phyloP scores from a whole-genome alignment of 768 basidiomycete species.

The Termitomyces eurrhizus region DNA sequence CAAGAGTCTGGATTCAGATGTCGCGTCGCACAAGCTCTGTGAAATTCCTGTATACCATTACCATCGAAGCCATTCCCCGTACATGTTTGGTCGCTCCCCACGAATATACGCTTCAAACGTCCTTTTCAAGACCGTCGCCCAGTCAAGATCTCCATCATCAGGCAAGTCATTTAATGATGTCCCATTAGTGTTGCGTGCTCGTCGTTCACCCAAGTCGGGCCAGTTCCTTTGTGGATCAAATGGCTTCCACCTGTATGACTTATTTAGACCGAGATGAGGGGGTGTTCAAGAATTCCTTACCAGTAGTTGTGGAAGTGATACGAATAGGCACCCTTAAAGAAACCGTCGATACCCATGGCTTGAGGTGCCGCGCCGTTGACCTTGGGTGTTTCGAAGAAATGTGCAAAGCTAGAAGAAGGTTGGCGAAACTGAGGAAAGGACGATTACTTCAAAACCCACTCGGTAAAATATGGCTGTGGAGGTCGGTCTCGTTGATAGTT shows the following conservation, averaged over 20 bases:
- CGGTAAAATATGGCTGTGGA: conserved; percentile 90
- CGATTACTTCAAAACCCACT: conserved; percentile 40
- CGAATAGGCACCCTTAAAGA: conserved; percentile 93
- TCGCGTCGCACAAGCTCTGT: no score
- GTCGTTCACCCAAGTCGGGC: conserved; percentile 86
- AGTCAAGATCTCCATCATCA: conserved; percentile 81
- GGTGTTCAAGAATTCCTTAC: conserved; percentile 33
- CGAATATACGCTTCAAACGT: conserved; percentile 93
- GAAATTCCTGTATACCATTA: conserved; percentile 14
- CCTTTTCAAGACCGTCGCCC: conserved; percentile 93
- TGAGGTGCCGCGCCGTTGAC: conserved; percentile 77
- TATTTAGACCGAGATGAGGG: neutral
- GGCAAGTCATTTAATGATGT: conserved; percentile 37
- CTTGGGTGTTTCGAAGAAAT: conserved; percentile 83
- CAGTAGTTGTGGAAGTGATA: conserved; percentile 97
- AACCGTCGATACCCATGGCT: conserved; percentile 89
- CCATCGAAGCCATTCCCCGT: conserved; percentile 78
- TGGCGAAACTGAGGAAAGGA: neutral
- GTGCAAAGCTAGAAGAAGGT: conserved; percentile 58
- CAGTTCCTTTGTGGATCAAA: conserved; percentile 93
- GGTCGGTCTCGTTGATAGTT: conserved; percentile 89
- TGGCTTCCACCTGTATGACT: conserved; percentile 79
- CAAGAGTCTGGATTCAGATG: no score
- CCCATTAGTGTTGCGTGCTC: conserved; percentile 45
- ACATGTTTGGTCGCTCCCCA: conserved; percentile 92